phyloP scores from a whole-genome alignment of 2,329 filamentous ascomycete genomes.

The Phoma sp. region DNA sequence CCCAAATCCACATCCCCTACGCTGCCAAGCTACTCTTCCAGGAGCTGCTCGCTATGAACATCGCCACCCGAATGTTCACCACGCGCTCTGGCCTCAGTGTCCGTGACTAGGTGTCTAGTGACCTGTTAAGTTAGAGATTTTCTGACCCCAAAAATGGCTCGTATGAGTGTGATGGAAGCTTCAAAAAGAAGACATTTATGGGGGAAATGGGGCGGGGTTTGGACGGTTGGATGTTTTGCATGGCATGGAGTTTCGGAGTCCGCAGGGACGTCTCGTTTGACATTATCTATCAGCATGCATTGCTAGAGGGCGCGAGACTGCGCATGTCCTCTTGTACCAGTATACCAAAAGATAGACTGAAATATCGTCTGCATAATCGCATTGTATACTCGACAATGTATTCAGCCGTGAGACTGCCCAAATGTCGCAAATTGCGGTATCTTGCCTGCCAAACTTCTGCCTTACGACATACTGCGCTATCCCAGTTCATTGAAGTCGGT shows the following conservation, averaged over 20 bases:
- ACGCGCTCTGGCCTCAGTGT: conserved; percentile 78
- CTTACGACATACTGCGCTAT: too few relatives aligned
- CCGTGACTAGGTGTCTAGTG: conserved; percentile 50
- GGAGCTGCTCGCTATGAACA: conserved; percentile 97
- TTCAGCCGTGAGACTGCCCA: too few relatives aligned
- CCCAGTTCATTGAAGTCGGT: too few relatives aligned
- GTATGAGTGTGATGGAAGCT: not conserved
- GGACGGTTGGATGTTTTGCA: conserved; percentile 8
- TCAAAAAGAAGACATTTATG: not conserved
- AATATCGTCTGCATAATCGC: not conserved
- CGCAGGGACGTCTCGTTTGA: not conserved
- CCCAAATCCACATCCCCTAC: conserved; percentile 96
- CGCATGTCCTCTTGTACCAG: conserved; percentile 1
- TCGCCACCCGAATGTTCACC: conserved; percentile 96
- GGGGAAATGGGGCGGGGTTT: not conserved
- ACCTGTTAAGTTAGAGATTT: not conserved
- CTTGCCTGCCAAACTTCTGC: too few relatives aligned
- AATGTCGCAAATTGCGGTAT: too few relatives aligned
- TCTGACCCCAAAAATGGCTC: not conserved
- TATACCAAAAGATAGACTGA: conserved; percentile 7
- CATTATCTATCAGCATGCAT: not conserved
- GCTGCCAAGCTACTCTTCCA: conserved; percentile 98
- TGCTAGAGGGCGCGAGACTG: not conserved
- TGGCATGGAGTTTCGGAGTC: conserved; percentile 18
- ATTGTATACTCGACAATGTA: too few relatives aligned